Evolutionary conservation across 176 grass and related monocot genomes (phyloP), one percentile per base, ranked within the genome.

Genomic region (Musa beccarii): DNA sequence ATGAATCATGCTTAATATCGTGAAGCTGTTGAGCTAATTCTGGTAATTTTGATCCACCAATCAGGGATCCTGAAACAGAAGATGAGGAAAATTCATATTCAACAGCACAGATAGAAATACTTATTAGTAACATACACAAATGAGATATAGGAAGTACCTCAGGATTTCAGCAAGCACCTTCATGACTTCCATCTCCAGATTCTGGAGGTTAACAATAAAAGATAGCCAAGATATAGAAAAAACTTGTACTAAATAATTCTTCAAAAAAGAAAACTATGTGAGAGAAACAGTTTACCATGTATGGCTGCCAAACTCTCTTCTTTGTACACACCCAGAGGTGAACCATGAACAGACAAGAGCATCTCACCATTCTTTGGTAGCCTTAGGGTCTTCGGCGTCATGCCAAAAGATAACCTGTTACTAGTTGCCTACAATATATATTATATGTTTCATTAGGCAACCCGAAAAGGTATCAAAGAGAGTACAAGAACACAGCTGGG

Each of bases 251-350:
- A 65, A 76, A 34, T 51, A 15, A 83, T 17, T 4, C 8, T 25
- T 1, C 14, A 50, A 62, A 23, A 12, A 26, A 15, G 17, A 16
- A 79, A 79, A 74, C 54, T 50, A 21, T 59, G 25, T 12, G 82
- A 63, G 4, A 63, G 28, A 53, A 51, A 13, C 25, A 61, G 68
- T 19, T 68, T 84, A 93, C 90, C 90, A 28, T 74, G 78, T 21
- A 98, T 89, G 53, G 88, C 84, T 52, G 80, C 80, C 66, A 93
- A 83, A 78, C 83, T 87, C 17, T 98, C 94, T 78, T 93, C 86
- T 84, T 93, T 87, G 51, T 89, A 93, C 61, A 93, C 78, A 72
- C 94, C 94, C 2, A 91, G 94, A 82, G 88, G 88, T 67, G 94
- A 98, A 76, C 94, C 94, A 9, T 77, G 80, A 70, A 93, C 76